Base-by-base conservation (phyloP, 768 basidiomycete species). In the Lenzites betulinus region DNA sequence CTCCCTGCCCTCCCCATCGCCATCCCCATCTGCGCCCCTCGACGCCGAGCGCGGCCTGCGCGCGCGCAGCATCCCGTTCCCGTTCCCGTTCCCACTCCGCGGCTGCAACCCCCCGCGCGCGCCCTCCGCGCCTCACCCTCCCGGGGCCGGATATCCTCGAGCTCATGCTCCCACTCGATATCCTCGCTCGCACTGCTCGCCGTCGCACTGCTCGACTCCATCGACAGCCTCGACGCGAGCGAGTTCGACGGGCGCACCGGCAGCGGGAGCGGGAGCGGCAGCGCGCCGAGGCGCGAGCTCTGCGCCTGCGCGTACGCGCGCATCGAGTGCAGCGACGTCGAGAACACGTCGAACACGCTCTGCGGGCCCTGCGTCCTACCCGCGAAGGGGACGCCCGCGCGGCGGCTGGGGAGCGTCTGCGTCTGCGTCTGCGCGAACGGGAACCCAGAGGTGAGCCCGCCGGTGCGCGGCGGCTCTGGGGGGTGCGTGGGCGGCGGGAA, bases 151-250 rank as follows among this genome's bases (percentile, higher is more conserved):
- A 71, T 65, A 43, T 69, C 65, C 41, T 61, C 68, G 56, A 71
- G 50, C 61, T 73, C 72, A 55, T 73, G 70, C 35, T 69, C 70
- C 53, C 71, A 64, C 12, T 64, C 63, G 9, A 57, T 58, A 4
- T 71, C 71, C n/a, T 69, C 71, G 60, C 69, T 70, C 20, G 61
- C 53, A 33, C 64, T 67, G 39, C 64, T 67, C 9, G 66, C 68
- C n/a, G n/a, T 70, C 20, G 61, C 53, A n/a, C n/a, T n/a, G 39
- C 64, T 67, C 9, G 66, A 33, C 30, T 4, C 68, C 16, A 66
- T 58, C 15, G 67, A 64, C 7, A 64, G 66, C 22, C 68, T 58
- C 16, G 70, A 71, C 30, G 71, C 71, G 22, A 70, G 53, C 3
- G 70, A 70, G n/a, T 69, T n/a, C n/a, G n/a, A n/a, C n/a, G n/a